These are phyloP conservation scores for Priceomyces haplophilus DNA, from an alignment of 805 yeast species.

Conservation along the genomic window DNA sequence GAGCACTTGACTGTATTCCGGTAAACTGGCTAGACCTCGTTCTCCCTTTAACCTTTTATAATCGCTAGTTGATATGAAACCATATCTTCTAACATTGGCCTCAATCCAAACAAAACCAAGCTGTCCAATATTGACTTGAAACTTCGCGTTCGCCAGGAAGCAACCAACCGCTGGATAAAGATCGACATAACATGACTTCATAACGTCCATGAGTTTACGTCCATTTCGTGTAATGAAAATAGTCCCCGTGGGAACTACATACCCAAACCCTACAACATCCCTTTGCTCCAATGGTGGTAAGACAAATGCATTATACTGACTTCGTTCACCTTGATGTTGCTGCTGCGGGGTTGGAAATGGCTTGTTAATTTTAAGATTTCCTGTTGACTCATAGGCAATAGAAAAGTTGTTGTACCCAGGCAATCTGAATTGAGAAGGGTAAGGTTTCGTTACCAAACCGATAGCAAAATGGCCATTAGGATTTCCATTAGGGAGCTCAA, in stretches of 20 bases:
- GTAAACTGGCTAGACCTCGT: constrained; percentile 37
- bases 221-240: constrained; percentile 57
- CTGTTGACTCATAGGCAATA: constrained; percentile 70
- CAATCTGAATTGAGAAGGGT: constrained; percentile 62
- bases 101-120: constrained; percentile 47
- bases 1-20: constrained; percentile 38
- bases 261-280: constrained; percentile 57
- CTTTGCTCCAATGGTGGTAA: constrained; percentile 52
- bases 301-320: constrained; percentile 42
- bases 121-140: constrained; percentile 43
- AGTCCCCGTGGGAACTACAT: constrained; percentile 45
- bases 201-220: constrained; percentile 48
- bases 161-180: constrained; percentile 56
- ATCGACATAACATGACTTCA: constrained; percentile 48
- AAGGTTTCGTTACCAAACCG: constrained; percentile 70
- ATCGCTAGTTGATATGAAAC: constrained; percentile 51
- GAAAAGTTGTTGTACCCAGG: constrained; percentile 75
- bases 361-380: constrained; percentile 62
- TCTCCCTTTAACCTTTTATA: constrained; percentile 35
- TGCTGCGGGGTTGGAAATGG: constrained; percentile 53
- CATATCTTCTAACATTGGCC: constrained; percentile 53
- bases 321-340: constrained; percentile 39
- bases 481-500: constrained; percentile 24
- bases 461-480: constrained; percentile 54
- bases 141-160: constrained; percentile 39